Evolutionary conservation across 331 rosid species (phyloP), one percentile per base, ranked within the genome.

Genomic region (Quercus tomentella): DNA sequence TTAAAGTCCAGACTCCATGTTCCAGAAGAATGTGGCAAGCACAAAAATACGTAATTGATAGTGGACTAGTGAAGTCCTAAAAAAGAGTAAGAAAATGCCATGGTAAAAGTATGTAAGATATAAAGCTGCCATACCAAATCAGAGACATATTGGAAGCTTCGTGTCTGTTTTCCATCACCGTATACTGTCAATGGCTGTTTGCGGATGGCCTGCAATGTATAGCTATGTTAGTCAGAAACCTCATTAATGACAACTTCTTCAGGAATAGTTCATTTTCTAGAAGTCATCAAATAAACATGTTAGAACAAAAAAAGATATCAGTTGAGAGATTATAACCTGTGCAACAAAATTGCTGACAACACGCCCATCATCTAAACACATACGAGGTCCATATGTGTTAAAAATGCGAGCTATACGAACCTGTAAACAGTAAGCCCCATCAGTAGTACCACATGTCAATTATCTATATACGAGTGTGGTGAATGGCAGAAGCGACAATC

Each of bases 291-390:
- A 30, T 31, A 79, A 22, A 63, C 62, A 73, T 18, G 20, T 7
- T 26, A 30, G 21, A 17, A 72, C 21, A 4, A 30, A 4, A 11
- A 65, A 37, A 76, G 21, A 65, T 12, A 54, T 52, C 12, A 72
- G 52, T 52, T 22, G 26, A 73, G 20, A 62, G 17, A 67, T n/a
- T 18, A 66, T 80, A 80, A 96, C 99, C 99, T 96, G 99, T 52
- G 99, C 99, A 83, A 96, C 98, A 84, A 96, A 96, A 76, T 96
- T 96, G 92, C 99, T 96, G 56, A 96, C 99, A 28, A 96, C 99
- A 78, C 98, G 97, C 30, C 98, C 98, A 84, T 93, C 98, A 86
- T 96, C 99, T 75, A 96, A 84, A 84, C 99, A 96, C 99, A 96
- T 96, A 61, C 99, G 98, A 2, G 99, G 99, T 49, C 99, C 98